phyloP scores from a whole-genome alignment of 164 flowering plant genomes.

The Vitis cinerea region DNA sequence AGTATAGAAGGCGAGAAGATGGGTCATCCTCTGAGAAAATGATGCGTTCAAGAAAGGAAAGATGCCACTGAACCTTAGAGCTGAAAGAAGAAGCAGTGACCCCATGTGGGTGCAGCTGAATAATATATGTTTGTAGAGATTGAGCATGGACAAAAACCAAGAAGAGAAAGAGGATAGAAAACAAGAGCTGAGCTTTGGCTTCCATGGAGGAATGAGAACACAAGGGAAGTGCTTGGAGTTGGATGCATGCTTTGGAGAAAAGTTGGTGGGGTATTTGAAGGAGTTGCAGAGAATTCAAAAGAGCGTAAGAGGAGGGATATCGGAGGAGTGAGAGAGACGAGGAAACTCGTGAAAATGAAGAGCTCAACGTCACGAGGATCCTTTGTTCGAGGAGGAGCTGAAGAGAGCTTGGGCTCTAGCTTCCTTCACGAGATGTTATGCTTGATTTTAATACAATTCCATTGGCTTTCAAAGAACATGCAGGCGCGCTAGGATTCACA shows the following conservation, averaged over 20 bases:
- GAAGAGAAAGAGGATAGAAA: slow-evolving; percentile 15
- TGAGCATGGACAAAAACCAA: slow-evolving; percentile 24
- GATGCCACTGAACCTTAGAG: slow-evolving; percentile 60
- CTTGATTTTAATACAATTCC: slow-evolving; percentile 29
- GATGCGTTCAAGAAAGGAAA: slow-evolving; percentile 50
- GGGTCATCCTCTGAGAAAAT: slow-evolving; percentile 37
- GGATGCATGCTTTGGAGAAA: slow-evolving; percentile 21
- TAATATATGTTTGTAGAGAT: slow-evolving; percentile 61
- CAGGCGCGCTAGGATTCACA: slow-evolving; percentile 12
- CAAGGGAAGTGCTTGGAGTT: background rate
- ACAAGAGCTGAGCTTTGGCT: slow-evolving; percentile 19
- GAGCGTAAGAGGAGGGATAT: background rate
- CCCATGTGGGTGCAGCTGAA: slow-evolving; percentile 72
- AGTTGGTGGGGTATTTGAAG: slow-evolving; percentile 63
- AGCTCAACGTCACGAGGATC: slow-evolving; percentile 82
- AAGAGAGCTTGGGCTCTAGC: background rate
- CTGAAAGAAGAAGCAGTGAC: slow-evolving; percentile 29
- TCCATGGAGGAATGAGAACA: slow-evolving; percentile 26
- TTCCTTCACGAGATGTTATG: slow-evolving; percentile 53
- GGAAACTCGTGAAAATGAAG: slow-evolving; percentile 70
- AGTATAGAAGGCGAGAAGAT: slow-evolving; percentile 67
- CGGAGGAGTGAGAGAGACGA: slow-evolving; percentile 23
- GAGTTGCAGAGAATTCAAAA: slow-evolving; percentile 27
- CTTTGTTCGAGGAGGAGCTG: slow-evolving; percentile 44
- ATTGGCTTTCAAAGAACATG: background rate